phyloP scores from a whole-genome alignment of 768 basidiomycete species.

The Hygrophoropsis aurantiaca region DNA sequence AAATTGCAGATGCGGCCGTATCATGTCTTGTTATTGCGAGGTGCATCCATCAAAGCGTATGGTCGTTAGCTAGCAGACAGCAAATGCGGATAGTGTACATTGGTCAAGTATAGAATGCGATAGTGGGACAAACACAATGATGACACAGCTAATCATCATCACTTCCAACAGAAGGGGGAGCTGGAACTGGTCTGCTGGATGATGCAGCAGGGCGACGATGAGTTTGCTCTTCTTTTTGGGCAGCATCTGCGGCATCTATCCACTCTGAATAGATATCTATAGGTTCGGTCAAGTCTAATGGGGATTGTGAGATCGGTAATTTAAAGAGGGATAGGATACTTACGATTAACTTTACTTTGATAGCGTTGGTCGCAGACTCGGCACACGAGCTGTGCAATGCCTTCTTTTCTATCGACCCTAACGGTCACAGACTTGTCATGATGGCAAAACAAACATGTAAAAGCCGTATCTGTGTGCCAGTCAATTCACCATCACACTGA shows the following conservation, averaged over 20 bases:
- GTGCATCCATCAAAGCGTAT: no score
- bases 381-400: slow-evolving; percentile 76
- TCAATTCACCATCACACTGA: background rate
- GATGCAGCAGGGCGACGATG: slow-evolving; percentile 51
- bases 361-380: slow-evolving; percentile 85
- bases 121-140: slow-evolving; percentile 3
- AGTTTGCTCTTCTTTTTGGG: slow-evolving; percentile 60
- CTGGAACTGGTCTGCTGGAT: slow-evolving; percentile 46
- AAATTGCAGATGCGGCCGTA: no score
- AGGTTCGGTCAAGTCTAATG: slow-evolving; percentile 78
- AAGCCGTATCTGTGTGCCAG: slow-evolving; percentile 62
- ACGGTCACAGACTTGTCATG: slow-evolving; percentile 89
- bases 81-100: slow-evolving; percentile 23
- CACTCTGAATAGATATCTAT: slow-evolving; percentile 91
- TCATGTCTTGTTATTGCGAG: no score
- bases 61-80: background rate
- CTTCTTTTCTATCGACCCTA: slow-evolving; percentile 82
- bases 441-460: slow-evolving; percentile 87
- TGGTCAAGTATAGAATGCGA: slow-evolving; percentile 9
- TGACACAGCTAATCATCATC: slow-evolving; percentile 46
- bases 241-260: slow-evolving; percentile 87
- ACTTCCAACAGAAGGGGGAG: slow-evolving; percentile 38
- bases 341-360: slow-evolving; percentile 86
- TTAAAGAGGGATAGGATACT: slow-evolving; percentile 28
- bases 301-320: slow-evolving; percentile 1